phyloP scores from a whole-genome alignment of 805 yeast species.

The Ascoidea asiatica region DNA sequence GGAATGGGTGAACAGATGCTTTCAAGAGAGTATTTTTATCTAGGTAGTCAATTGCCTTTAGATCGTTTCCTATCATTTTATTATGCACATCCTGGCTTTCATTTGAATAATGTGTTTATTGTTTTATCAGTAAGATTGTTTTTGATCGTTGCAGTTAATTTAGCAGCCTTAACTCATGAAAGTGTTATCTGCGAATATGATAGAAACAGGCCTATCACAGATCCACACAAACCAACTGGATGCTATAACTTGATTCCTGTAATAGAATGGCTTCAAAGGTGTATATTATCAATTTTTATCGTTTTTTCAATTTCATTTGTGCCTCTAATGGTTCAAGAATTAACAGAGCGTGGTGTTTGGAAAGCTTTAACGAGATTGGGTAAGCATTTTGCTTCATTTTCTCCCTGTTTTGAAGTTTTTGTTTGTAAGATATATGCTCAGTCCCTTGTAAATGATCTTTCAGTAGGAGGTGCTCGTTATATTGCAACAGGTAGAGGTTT shows the following conservation, averaged over 20 bases:
- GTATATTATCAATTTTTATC: slow-evolving; percentile 58
- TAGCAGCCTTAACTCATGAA: slow-evolving; percentile 50
- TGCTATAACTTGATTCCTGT: slow-evolving; percentile 60
- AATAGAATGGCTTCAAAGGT: slow-evolving; percentile 62
- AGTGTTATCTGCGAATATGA: slow-evolving; percentile 50
- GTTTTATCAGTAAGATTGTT: slow-evolving; percentile 55
- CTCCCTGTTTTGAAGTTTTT: slow-evolving; percentile 71
- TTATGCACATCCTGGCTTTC: slow-evolving; percentile 83
- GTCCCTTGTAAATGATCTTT: slow-evolving; percentile 51
- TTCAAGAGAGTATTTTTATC: slow-evolving; percentile 68
- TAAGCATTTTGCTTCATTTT: slow-evolving; percentile 56
- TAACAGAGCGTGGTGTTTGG: slow-evolving; percentile 66
- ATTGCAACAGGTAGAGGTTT: slow-evolving; percentile 77
- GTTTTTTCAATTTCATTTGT: slow-evolving; percentile 65
- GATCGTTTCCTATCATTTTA: slow-evolving; percentile 71
- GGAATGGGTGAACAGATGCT: slow-evolving; percentile 87
- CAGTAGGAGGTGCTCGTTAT: slow-evolving; percentile 72
- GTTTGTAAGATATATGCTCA: slow-evolving; percentile 67
- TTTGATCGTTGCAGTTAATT: slow-evolving; percentile 40
- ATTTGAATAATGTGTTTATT: slow-evolving; percentile 64
- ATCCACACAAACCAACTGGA: slow-evolving; percentile 50
- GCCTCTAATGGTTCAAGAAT: slow-evolving; percentile 66
- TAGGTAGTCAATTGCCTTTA: slow-evolving; percentile 64
- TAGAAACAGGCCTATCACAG: slow-evolving; percentile 44
- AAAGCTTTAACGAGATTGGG: slow-evolving; percentile 47